These are phyloP conservation scores for Rubroboletus pulcherrimus DNA, from an alignment of 768 basidiomycete genomes.

Conservation along the genomic window DNA sequence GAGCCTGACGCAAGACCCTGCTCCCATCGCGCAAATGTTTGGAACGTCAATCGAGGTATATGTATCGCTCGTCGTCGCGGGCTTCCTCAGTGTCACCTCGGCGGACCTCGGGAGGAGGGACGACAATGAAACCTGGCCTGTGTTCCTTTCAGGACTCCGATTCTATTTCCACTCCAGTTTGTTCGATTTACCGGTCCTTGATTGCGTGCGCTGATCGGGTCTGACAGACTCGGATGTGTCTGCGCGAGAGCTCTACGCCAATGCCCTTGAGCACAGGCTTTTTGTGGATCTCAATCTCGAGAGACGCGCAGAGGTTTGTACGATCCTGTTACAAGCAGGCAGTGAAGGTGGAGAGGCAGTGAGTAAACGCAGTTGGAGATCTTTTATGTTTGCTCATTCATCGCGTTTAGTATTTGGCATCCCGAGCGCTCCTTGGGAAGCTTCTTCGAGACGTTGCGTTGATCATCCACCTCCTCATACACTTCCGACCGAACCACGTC, in stretches of 20 bases:
- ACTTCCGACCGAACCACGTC: constrained; percentile 43
- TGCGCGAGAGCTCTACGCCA: constrained; percentile 40
- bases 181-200: constrained; percentile 12
- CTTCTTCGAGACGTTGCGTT: constrained; percentile 50
- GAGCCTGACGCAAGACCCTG: constrained; percentile 27
- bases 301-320: constrained; percentile 53
- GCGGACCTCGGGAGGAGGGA: constrained; percentile 43
- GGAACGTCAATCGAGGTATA: constrained; percentile 36
- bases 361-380: constrained; percentile 14
- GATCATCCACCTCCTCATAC: constrained; percentile 48
- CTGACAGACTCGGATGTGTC: constrained; percentile 37
- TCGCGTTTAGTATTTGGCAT: constrained; percentile 37
- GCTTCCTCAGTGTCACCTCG: constrained; percentile 49
- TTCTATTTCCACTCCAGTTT: constrained; percentile 47
- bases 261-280: constrained; percentile 50
- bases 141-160: constrained; percentile 43
- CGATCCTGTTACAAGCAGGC: constrained; percentile 53
- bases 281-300: constrained; percentile 51
- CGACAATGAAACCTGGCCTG: constrained; percentile 44
- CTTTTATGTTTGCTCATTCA: neutral
- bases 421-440: constrained; percentile 47
- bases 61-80: constrained; percentile 36
- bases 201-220: neutral
- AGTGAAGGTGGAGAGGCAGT: constrained; percentile 48
- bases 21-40: constrained; percentile 32